Base-by-base conservation (phyloP, 2,329 filamentous ascomycete species). In the Bipolaris victoriae region DNA sequence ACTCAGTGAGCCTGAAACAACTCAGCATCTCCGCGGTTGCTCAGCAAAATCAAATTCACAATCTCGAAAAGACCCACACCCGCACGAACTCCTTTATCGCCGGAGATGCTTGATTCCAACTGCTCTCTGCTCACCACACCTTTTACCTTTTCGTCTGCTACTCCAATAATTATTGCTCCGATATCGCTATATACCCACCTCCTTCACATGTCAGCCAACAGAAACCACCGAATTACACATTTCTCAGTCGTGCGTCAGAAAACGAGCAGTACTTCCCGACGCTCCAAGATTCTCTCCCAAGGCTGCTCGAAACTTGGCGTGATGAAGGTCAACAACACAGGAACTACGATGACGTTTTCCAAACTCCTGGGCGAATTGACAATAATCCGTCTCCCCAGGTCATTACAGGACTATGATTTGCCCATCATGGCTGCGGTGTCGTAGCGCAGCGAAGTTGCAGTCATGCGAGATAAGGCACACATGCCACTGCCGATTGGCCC, bases 381-480 rank as follows among this genome's bases (percentile, higher is more conserved):
- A 29, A 29, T 18, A 18, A 52, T 49, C 29, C 52, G 31, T 16
- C 37, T 40, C 47, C 39, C 22, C 39, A 57, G 9, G 43, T 50
- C 35, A 15, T 18, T 18, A 11, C 36, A 43, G 6, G 36, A 18
- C 22, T 7, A 33, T 20, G 43, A 41, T 15, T 40, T 16, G 3
- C 18, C 24, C 24, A 33, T 16, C 22, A 13, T 40, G 26, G 9
- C 13, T 29, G 45, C 39, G 15, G 15, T 6, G 7, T 54, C 18
- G 31, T 35, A 5, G 31, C 33, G n/a, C 24, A 16, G 45, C 20
- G 20, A 40, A 11, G 22, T 33, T 45, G 24, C 37, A 33, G 35
- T 58, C 35, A 61, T 61, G 61, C 56, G 96, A 67, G 69, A 73
- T 71, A 71, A 73, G 64, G 61, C 61, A 63, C 47, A 66, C 50